These are phyloP conservation scores for Botrytis galanthina DNA, from an alignment of 2,329 filamentous ascomycete species.

Conservation along the genomic window DNA sequence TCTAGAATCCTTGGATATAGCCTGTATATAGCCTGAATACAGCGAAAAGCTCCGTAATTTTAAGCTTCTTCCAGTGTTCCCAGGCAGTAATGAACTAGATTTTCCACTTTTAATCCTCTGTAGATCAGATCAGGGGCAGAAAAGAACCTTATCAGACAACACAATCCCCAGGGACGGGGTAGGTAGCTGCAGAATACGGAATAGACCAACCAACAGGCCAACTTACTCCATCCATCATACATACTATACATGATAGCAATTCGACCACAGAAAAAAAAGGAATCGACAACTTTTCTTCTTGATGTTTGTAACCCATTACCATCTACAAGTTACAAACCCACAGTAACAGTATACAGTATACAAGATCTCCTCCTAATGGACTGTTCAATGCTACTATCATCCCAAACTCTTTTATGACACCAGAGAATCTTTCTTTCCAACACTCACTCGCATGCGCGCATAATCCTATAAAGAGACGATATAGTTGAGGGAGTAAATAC, in stretches of 20 bases:
- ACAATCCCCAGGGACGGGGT: not conserved
- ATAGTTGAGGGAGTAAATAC: not conserved
- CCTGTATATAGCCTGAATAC: not conserved
- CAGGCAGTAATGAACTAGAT: not conserved
- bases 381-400: not conserved
- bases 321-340: not conserved
- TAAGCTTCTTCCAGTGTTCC: not conserved
- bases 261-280: not conserved
- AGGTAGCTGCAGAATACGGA: not conserved
- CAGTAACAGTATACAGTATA: not conserved
- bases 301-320: not conserved
- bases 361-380: slow-evolving; percentile 1
- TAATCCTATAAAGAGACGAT: not conserved
- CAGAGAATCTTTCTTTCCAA: not conserved
- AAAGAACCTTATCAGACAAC: not conserved
- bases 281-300: not conserved
- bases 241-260: not conserved
- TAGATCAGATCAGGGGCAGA: not conserved
- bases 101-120: not conserved
- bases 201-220: not conserved
- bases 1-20: not conserved
- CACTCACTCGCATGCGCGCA: not conserved
- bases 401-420: slow-evolving; percentile 1
- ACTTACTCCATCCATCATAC: not conserved
- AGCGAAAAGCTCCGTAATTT: not conserved